phyloP scores from a whole-genome alignment of 2,329 filamentous ascomycete genomes.

The Setomelanomma holmii region DNA sequence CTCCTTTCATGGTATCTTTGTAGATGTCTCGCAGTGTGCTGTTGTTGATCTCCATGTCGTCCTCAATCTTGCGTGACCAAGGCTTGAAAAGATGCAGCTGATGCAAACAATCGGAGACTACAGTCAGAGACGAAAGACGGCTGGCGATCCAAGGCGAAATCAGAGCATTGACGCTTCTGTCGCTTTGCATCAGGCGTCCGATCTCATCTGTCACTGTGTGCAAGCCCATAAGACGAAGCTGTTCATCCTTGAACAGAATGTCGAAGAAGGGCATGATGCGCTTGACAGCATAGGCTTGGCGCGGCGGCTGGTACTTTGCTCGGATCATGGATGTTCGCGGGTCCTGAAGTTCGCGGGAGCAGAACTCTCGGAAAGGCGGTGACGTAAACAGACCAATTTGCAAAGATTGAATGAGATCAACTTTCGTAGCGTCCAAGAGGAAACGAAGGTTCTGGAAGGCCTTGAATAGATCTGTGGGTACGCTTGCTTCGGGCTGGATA shows the following conservation, averaged over 20 bases:
- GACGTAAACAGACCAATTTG: constrained; percentile 11
- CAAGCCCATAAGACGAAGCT: constrained; percentile 23
- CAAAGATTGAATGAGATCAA: constrained; percentile 11
- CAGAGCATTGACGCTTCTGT: constrained; percentile 46
- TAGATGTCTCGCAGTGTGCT: constrained; percentile 5
- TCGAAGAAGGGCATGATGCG: constrained; percentile 14
- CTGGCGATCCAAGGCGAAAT: constrained; percentile 49
- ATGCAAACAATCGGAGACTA: constrained; percentile 53
- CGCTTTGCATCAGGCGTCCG: constrained; percentile 52
- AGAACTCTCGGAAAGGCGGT: constrained; percentile 17
- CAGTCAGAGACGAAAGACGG: constrained; percentile 55
- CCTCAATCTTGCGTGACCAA: constrained; percentile 55
- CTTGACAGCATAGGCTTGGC: constrained; percentile 7
- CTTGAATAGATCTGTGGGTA: constrained; percentile 16
- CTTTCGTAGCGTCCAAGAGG: constrained; percentile 10
- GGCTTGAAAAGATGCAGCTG: constrained; percentile 59
- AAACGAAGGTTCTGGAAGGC: constrained; percentile 20
- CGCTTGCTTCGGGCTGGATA: constrained; percentile 8
- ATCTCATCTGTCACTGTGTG: constrained; percentile 57
- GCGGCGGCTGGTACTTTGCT: constrained; percentile 8
- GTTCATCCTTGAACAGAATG: constrained; percentile 9
- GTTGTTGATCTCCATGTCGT: constrained; percentile 15
- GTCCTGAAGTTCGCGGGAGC: constrained; percentile 11
- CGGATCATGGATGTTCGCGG: constrained; percentile 12
- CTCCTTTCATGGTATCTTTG: constrained; percentile 3